Evolutionary conservation across 2,329 filamentous ascomycete species (phyloP).

Genomic region (Epichloe gansuensis): DNA sequence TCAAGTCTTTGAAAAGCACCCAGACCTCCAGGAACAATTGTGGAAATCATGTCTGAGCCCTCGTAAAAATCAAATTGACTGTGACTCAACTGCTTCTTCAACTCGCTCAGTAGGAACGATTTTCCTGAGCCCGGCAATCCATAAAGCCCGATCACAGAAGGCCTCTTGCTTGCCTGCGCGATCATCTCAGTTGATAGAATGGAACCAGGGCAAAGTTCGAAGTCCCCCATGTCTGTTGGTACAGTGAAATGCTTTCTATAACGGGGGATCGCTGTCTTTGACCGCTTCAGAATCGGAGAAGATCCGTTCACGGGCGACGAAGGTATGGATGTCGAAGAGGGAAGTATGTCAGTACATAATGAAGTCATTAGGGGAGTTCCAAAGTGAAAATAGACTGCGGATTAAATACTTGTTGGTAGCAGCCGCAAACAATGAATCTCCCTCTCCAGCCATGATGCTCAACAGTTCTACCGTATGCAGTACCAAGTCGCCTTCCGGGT

Average conservation of each 20-base stretch:
- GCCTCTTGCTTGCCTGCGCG: constrained; percentile 13
- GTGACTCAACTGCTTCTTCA: constrained; percentile 23
- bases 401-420: no score
- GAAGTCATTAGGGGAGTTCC: no score
- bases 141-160: constrained; percentile 38
- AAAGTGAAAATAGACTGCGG: no score
- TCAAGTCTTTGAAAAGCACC: constrained; percentile 29
- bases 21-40: constrained; percentile 32
- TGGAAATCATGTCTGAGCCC: constrained; percentile 34
- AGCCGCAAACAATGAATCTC: no score
- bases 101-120: constrained; percentile 27
- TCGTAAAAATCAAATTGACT: constrained; percentile 35
- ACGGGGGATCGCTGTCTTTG: not conserved
- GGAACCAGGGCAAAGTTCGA: not conserved
- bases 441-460: no score
- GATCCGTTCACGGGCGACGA: no score
- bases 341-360: no score
- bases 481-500: no score
- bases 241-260: not conserved
- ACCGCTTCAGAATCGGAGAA: not conserved
- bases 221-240: not conserved
- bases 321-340: no score
- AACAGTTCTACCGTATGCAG: no score
- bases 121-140: constrained; percentile 43
- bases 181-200: not conserved